These are phyloP conservation scores for Salvia splendens DNA, from an alignment of 257 asterid species.

Conservation along the genomic window DNA sequence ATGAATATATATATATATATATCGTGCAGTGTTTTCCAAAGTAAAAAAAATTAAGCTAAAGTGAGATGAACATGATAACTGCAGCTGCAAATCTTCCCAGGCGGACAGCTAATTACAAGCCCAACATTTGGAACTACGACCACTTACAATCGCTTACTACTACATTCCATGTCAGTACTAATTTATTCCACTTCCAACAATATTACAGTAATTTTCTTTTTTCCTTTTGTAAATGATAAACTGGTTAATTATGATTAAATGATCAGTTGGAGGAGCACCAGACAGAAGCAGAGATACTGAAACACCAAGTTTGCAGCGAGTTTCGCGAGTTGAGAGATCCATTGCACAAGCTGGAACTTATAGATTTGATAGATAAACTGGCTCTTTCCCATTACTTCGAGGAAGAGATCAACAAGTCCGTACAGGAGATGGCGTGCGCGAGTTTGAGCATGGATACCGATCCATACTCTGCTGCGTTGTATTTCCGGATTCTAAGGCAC, in stretches of 20 bases:
- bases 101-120: conserved; percentile 62
- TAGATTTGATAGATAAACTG: conserved; percentile 44
- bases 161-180: conserved; percentile 23
- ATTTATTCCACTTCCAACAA: no score
- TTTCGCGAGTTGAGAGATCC: conserved; percentile 30
- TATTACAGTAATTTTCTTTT: neutral
- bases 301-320: conserved; percentile 31
- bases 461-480: conserved; percentile 40
- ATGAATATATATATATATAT: no score
- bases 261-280: conserved; percentile 33
- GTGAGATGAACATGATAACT: neutral
- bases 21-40: no score
- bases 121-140: conserved; percentile 61
- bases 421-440: conserved; percentile 22
- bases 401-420: conserved; percentile 36
- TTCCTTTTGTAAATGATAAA: no score
- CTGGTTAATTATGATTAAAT: no score
- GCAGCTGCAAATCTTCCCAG: conserved; percentile 23
- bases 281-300: conserved; percentile 40
- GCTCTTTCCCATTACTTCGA: conserved; percentile 45
- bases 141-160: conserved; percentile 43
- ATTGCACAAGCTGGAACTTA: conserved; percentile 41
- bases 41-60: no score
- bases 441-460: neutral
- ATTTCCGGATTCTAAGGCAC: conserved; percentile 55